phyloP scores from a whole-genome alignment of 1,284 basidiomycete species.

The Ceratobasidium sp. region DNA sequence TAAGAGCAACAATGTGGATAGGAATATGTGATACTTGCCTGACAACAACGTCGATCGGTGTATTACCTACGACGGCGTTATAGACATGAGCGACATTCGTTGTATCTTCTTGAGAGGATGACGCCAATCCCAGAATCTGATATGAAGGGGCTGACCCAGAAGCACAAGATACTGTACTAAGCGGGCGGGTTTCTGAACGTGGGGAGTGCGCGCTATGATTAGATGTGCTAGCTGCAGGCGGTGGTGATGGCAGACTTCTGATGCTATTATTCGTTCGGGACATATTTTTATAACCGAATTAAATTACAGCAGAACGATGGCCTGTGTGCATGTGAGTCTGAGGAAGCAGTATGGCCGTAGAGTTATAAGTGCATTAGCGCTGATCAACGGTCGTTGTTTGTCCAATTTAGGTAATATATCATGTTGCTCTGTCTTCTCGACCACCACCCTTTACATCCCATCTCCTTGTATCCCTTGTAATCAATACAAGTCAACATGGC shows the following conservation, averaged over 20 bases:
- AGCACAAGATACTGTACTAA: not conserved
- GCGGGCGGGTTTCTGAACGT: not conserved
- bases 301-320: not conserved
- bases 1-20: too few relatives aligned
- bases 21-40: not conserved
- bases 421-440: not conserved
- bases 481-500: not conserved
- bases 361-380: not conserved
- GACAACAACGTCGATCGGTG: conserved; percentile 6
- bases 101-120: not conserved
- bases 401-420: not conserved
- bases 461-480: too few relatives aligned
- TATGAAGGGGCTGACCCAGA: not conserved
- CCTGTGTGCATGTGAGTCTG: not conserved
- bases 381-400: conserved; percentile 1
- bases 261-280: not conserved
- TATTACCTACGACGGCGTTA: not conserved
- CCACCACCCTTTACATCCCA: not conserved
- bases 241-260: conserved; percentile 13
- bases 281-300: not conserved
- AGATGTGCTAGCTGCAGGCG: not conserved
- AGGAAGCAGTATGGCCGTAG: not conserved
- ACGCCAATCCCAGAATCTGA: not conserved
- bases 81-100: conserved; percentile 7
- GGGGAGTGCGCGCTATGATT: not conserved